phyloP scores from a whole-genome alignment of 352 stramenopile genomes.

The Pythium pyrilobum region DNA sequence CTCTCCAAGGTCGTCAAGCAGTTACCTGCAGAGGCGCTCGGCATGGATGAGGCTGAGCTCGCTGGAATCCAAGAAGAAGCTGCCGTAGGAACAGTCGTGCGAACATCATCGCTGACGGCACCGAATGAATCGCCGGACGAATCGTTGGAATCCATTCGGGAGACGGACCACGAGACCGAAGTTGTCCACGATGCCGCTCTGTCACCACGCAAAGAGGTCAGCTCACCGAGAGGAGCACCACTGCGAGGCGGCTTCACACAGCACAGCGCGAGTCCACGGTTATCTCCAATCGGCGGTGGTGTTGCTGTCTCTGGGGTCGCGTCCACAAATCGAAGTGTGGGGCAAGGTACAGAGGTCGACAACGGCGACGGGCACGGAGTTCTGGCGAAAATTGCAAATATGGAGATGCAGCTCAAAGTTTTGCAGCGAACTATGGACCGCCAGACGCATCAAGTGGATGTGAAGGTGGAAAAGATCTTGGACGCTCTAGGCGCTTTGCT shows the following conservation, averaged over 20 bases:
- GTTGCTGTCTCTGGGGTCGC: too few relatives aligned
- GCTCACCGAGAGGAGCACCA: not conserved
- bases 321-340: too few relatives aligned
- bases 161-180: slow-evolving; percentile 1
- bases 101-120: not conserved
- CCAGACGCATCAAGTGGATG: slow-evolving; percentile 7
- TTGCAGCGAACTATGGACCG: slow-evolving; percentile 10
- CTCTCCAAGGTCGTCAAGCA: slow-evolving; percentile 21
- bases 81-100: not conserved
- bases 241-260: not conserved
- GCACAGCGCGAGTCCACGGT: not conserved
- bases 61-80: not conserved
- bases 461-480: slow-evolving; percentile 12
- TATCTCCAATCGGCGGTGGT: too few relatives aligned
- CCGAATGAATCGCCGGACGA: not conserved
- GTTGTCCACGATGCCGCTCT: not conserved
- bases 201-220: not conserved
- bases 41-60: slow-evolving; percentile 9
- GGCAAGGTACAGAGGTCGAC: too few relatives aligned
- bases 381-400: not conserved
- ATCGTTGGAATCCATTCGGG: not conserved
- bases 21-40: slow-evolving; percentile 13
- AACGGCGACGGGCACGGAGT: too few relatives aligned
- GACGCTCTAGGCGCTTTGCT: slow-evolving; percentile 1
- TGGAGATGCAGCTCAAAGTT: slow-evolving; percentile 1